Conservation (phyloP, 805 yeast genomes). For the Ogataea trehaloabstinens region DNA sequence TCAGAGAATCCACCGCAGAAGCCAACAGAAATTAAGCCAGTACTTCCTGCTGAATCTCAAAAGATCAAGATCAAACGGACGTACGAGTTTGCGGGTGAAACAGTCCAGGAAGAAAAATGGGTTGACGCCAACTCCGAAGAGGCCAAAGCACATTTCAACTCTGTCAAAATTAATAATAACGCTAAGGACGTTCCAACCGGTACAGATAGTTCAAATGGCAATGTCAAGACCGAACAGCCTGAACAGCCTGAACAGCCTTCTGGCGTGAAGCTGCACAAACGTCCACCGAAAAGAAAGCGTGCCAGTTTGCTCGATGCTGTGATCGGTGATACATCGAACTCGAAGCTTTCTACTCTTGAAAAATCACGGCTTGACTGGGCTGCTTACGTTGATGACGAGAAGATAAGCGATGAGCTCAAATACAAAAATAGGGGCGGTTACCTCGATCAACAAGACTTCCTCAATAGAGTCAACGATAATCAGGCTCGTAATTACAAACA, state of each 20-base stretch:
- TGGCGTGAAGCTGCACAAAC: constrained; percentile 9
- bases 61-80: constrained; percentile 66
- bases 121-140: constrained; percentile 81
- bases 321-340: constrained; percentile 62
- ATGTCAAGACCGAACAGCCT: not conserved
- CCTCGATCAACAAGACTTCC: constrained; percentile 86
- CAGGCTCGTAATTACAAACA: constrained; percentile 50
- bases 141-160: constrained; percentile 75
- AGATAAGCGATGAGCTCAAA: constrained; percentile 77
- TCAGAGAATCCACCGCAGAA: not conserved
- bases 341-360: constrained; percentile 86
- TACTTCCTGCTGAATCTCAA: not conserved
- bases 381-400: constrained; percentile 82
- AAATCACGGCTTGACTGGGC: constrained; percentile 96
- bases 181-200: too few species aligned
- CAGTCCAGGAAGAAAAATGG: constrained; percentile 70
- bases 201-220: not conserved
- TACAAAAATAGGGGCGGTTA: constrained; percentile 87
- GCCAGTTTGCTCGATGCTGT: constrained; percentile 77
- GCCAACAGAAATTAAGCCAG: not conserved
- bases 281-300: constrained; percentile 57
- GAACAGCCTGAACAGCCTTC: constrained; percentile 1
- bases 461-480: constrained; percentile 66
- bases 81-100: constrained; percentile 88
- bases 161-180: constrained; percentile 33